Evolutionary conservation across 345 rosid genomes (phyloP).

Genomic region (Luvunga scandens): DNA sequence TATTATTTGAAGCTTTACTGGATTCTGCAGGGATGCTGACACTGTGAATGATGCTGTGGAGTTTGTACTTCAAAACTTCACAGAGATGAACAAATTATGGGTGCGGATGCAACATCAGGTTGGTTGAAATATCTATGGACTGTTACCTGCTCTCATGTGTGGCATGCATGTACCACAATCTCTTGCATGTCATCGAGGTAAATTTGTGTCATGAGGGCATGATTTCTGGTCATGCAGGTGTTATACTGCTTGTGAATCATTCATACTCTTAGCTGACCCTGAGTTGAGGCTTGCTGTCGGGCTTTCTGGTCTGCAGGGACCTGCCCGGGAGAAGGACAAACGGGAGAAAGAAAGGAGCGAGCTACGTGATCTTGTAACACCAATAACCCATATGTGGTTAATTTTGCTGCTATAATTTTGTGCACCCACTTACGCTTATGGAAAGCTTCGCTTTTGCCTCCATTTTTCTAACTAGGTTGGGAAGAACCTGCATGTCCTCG

Average conservation of each 20-base stretch:
- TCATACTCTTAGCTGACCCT: slow-evolving; percentile 92
- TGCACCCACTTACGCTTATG: slow-evolving; percentile 30
- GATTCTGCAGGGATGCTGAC: slow-evolving; percentile 80
- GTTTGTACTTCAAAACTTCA: slow-evolving; percentile 93
- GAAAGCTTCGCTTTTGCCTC: slow-evolving; percentile 28
- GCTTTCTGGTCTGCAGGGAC: slow-evolving; percentile 99
- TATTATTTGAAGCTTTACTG: slow-evolving; percentile 15
- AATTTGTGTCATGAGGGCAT: slow-evolving; percentile 75
- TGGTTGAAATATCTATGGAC: slow-evolving; percentile 59
- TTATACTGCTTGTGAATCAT: slow-evolving; percentile 91
- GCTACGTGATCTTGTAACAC: slow-evolving; percentile 99
- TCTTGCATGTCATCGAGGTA: slow-evolving; percentile 69
- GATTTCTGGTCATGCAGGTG: slow-evolving; percentile 98
- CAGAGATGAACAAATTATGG: slow-evolving; percentile 99
- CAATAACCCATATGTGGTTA: slow-evolving; percentile 47
- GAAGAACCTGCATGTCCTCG: slow-evolving; percentile 94
- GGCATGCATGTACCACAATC: slow-evolving; percentile 57
- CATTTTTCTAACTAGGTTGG: slow-evolving; percentile 68
- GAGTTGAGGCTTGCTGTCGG: slow-evolving; percentile 98
- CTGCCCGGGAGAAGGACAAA: slow-evolving; percentile 96
- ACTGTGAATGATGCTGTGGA: slow-evolving; percentile 90
- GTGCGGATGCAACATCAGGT: slow-evolving; percentile 99
- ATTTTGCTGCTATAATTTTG: slow-evolving; percentile 37
- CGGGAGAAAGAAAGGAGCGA: slow-evolving; percentile 99
- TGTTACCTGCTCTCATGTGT: slow-evolving; percentile 62